Percentiles rank a stretch among this genome's conserved stretches.
Conservation (phyloP, 169 alveolate genomes). For the Plasmodium fragile region DNA sequence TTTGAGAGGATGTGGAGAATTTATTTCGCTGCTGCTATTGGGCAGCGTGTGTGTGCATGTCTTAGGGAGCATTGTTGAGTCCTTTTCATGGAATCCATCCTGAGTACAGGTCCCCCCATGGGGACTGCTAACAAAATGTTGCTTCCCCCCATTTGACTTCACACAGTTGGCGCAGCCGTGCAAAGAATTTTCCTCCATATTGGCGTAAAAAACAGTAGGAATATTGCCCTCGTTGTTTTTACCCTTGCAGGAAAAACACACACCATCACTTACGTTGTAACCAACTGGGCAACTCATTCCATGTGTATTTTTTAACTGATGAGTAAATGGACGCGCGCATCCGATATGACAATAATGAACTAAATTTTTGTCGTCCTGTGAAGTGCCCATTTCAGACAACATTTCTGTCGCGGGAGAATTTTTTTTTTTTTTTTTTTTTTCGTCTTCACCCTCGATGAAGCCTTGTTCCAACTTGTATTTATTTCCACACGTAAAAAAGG, state of each 20-base stretch:
- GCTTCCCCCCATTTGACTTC: background rate
- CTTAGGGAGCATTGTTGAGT: background rate
- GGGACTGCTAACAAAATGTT: background rate
- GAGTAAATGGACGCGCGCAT: background rate
- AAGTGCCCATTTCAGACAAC: background rate
- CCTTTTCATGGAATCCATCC: background rate
- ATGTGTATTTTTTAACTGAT: background rate
- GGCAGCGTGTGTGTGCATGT: background rate
- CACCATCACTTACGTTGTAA: background rate
- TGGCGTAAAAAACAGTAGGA: background rate
- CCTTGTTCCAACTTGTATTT: background rate
- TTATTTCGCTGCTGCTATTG: background rate
- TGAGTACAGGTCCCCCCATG: background rate
- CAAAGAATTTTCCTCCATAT: background rate
- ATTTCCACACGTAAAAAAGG: background rate
- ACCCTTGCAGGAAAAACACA: background rate
- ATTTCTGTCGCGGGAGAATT: background rate
- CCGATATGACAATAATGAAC: background rate
- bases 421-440: background rate
- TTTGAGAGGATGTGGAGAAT: background rate
- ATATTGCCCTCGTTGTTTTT: background rate
- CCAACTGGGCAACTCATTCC: background rate
- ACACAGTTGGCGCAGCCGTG: background rate
- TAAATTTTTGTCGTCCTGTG: background rate
- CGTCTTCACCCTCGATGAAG: background rate